Evolutionary conservation across 2,329 filamentous ascomycete species (phyloP), one percentile per base, ranked within the genome.

Genomic region (Aspergillus sergii): DNA sequence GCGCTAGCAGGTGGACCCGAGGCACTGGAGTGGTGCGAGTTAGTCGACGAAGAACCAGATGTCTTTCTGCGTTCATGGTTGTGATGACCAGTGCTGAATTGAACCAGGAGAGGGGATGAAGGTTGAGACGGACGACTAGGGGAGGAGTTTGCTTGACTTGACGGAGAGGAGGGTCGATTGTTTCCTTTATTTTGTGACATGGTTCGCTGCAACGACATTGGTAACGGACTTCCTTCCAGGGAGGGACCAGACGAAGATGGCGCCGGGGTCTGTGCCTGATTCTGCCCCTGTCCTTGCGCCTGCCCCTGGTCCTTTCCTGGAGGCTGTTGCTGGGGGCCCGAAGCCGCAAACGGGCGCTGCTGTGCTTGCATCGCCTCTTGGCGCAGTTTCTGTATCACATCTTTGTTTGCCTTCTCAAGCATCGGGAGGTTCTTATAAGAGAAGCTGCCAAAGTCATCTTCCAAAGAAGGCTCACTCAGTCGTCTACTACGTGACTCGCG

Each of bases 361-460:
- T 89, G 87, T 41, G 85, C 84, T 71, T 90, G 93, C 81, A 97
- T 85, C 3, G 95, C 94, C 77, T 98, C 94, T 26, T 94, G 93
- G 12, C 94, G 89, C 62, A 99, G 83, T 76, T 98, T 98, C 72
- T 98, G 94, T 36, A 99, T 97, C 34, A 98, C 93, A 72, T 99
- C 95, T 76, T 99, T 99, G 79, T 99, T 99, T 60, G 95, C 95
- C 78, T 97, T 98, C 72, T 98, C 95, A 21, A 99, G 84, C 23
- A 98, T 94, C 0, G 94, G 94, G 56, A 99, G 81, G 71, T 99
- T 99, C 81, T 99, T 99, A 84, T 97, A 99, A 45, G 93, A 88
- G 78, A 99, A 99, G 66, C 88, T 93, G 36, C 95, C 95, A 82
- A 99, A 99, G 75, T 99, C 96, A 76, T 99, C 95, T 0, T 90